Base-by-base conservation (phyloP, 345 rosid species). In the Pistacia vera region DNA sequence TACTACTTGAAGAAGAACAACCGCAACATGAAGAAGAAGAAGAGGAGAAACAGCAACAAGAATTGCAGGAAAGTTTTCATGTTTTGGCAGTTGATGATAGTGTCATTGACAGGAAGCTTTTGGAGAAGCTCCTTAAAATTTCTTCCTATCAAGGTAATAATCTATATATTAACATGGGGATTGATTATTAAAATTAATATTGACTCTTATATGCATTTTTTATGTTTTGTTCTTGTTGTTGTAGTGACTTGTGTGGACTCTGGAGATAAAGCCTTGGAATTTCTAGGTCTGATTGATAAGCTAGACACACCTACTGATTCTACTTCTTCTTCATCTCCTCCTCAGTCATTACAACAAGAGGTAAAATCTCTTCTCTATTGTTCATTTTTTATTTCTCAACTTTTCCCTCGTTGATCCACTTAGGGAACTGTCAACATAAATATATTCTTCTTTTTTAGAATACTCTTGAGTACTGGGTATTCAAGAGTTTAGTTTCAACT, bases 1-100 rank as follows among this genome's bases (percentile, higher is more conserved):
- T 20, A 55, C 38, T 55, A 70, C 63, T 33, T 2, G 11, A 63
- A 8, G 25, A 63, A 4, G 22, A 63, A 7, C 44, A 12, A 16
- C 66, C 25, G 6, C 66, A 30, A 6, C 66, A 13, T 4, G 10
- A 56, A 14, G 56, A 49, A 4, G 48, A 58, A 48, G 70, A 51
- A 30, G 75, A 67, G 33, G 10, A 75, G 13, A 33, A 66, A n/a
- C 55, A 52, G 18, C 30, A 75, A 11, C 48, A 78, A 17, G 36
- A 80, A 51, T 65, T 65, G n/a, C 68, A 49, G 13, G 75, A 77
- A 10, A 83, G 73, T 72, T 87, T 89, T 67, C 93, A 89, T 76
- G 88, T 89, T 10, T 71, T 89, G 77, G 91, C 91, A 0, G 91
- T 89, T 61, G 93, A 89, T 75, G 93, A 89, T 74, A 89, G 88